These are phyloP conservation scores for Tulasnella sp. DNA, from an alignment of 768 basidiomycete genomes.

Conservation along the genomic window DNA sequence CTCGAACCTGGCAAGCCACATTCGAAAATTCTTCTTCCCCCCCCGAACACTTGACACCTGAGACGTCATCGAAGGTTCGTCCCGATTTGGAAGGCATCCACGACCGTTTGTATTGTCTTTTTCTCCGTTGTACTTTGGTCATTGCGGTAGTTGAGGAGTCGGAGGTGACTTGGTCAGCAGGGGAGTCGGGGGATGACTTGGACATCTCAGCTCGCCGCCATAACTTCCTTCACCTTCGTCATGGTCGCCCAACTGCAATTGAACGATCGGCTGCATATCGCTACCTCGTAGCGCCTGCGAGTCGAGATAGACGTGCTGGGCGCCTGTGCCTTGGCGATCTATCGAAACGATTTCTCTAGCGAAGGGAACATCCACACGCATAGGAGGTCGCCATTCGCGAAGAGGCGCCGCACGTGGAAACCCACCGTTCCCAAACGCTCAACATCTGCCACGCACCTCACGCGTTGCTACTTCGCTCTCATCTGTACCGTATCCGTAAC, in stretches of 20 bases:
- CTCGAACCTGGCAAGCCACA: neutral
- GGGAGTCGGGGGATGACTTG: neutral
- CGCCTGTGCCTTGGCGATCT: neutral
- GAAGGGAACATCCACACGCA: neutral
- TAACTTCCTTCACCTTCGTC: neutral
- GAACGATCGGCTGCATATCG: neutral
- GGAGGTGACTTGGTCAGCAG: neutral
- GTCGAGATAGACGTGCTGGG: neutral
- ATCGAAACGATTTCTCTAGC: neutral
- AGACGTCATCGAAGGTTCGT: slow-evolving; percentile 5
- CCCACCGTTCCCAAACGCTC: neutral
- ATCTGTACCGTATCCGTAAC: neutral
- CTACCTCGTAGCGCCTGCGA: neutral
- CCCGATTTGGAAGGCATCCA: neutral
- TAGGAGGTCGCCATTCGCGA: neutral
- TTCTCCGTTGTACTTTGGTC: neutral
- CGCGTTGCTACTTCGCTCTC: neutral
- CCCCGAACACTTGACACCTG: neutral
- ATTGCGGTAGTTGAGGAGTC: neutral
- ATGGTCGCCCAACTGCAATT: neutral
- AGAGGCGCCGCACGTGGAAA: neutral
- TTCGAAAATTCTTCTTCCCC: neutral
- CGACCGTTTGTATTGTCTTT: neutral
- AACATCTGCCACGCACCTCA: neutral
- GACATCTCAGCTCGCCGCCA: neutral